phyloP scores from a whole-genome alignment of 2,329 filamentous ascomycete species.

The Diatrype stigma region DNA sequence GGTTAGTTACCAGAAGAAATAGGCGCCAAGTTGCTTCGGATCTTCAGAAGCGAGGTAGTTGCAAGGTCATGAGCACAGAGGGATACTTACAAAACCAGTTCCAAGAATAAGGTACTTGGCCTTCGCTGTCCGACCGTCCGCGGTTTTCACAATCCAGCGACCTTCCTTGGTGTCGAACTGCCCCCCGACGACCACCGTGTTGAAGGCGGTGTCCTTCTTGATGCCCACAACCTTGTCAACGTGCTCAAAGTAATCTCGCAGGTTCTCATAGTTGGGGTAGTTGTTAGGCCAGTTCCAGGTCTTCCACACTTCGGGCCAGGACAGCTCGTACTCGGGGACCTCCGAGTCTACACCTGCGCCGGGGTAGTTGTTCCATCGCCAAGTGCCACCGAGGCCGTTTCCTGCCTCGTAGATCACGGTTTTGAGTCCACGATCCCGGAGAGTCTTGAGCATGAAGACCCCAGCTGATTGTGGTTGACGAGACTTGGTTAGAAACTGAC shows the following conservation, averaged over 20 bases:
- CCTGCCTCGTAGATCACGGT: slow-evolving; percentile 50
- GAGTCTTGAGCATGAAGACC: slow-evolving; percentile 46
- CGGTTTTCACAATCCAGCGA: slow-evolving; percentile 47
- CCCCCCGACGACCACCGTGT: slow-evolving; percentile 49
- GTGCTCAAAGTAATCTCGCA: slow-evolving; percentile 56
- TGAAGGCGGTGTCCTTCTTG: slow-evolving; percentile 54
- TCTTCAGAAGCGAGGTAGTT: too few relatives aligned
- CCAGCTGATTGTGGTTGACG: slow-evolving; percentile 28
- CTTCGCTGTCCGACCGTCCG: slow-evolving; percentile 46
- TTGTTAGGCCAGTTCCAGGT: slow-evolving; percentile 54
- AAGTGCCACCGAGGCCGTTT: slow-evolving; percentile 47
- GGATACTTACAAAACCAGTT: slow-evolving; percentile 43
- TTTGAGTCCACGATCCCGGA: slow-evolving; percentile 46
- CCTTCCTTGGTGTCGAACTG: slow-evolving; percentile 44
- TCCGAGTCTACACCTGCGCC: slow-evolving; percentile 52
- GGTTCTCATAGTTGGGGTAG: slow-evolving; percentile 48
- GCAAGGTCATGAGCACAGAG: neutral
- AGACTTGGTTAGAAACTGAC: neutral
- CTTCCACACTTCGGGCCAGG: slow-evolving; percentile 46
- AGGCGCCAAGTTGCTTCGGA: too few relatives aligned
- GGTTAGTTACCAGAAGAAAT: neutral
- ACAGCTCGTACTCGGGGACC: slow-evolving; percentile 50
- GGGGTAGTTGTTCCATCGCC: slow-evolving; percentile 55
- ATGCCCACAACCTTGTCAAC: slow-evolving; percentile 51
- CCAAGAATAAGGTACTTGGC: slow-evolving; percentile 50